phyloP scores from a whole-genome alignment of 306 rosid genomes.

The Abrus pulchellus region DNA sequence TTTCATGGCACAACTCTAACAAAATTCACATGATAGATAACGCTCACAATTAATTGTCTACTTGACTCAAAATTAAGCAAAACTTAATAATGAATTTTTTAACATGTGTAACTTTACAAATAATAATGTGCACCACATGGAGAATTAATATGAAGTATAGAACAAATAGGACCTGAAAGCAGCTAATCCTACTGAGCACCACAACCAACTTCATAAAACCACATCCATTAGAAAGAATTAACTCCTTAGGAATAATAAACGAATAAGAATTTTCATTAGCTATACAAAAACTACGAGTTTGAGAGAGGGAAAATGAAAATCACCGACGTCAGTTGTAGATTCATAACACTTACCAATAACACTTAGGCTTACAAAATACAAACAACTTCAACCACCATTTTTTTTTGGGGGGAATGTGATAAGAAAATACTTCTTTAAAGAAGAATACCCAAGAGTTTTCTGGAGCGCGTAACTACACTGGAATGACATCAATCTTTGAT shows the following conservation, averaged over 20 bases:
- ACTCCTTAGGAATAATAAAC: constrained; percentile 52
- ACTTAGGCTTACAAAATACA: constrained; percentile 60
- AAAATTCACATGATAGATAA: too few relatives aligned
- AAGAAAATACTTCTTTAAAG: constrained; percentile 52
- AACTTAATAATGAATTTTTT: too few relatives aligned
- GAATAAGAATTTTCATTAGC: constrained; percentile 64
- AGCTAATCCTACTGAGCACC: background rate
- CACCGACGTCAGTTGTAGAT: constrained; percentile 45
- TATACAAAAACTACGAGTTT: constrained; percentile 61
- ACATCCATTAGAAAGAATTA: constrained; percentile 47
- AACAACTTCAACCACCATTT: constrained; percentile 57
- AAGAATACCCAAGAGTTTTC: constrained; percentile 52
- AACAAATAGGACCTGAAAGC: background rate
- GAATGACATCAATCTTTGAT: constrained; percentile 88
- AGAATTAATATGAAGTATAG: too few relatives aligned
- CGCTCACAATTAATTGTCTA: too few relatives aligned
- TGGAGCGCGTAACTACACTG: constrained; percentile 65
- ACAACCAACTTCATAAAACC: background rate
- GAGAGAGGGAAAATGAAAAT: constrained; percentile 40
- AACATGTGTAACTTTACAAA: too few relatives aligned
- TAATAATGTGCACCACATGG: too few relatives aligned
- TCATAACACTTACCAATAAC: constrained; percentile 68
- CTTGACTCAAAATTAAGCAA: too few relatives aligned
- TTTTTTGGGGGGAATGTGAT: constrained; percentile 19
- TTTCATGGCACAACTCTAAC: background rate